Base-by-base conservation (phyloP, 1,284 basidiomycete genomes). In the Stygiomarasmius scandens region DNA sequence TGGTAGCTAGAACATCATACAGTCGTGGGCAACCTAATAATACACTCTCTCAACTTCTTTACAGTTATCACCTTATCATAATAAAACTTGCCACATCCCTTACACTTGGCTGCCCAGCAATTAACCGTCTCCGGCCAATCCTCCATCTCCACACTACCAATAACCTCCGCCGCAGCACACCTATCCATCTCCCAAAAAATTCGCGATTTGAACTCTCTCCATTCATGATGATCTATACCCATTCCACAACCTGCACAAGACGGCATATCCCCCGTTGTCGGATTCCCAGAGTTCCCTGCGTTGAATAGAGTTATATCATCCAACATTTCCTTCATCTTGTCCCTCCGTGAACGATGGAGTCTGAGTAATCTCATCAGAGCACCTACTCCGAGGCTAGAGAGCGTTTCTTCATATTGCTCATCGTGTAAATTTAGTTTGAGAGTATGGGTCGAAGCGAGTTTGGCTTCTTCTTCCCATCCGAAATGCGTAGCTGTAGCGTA, bases 391-490 rank as follows among this genome's bases (percentile, higher is more conserved):
- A 61, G 20, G 70, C 54, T 14, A 76, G 63, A 16, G 61, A 63
- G 66, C 16, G 61, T 56, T 6, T 63, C 50, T 20, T 65, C 59
- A 41, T 70, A 53, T 24, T 63, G 59, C 32, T 71, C 66, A 41
- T 69, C 69, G 58, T 69, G 74, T 16, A 41, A 41, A 16, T 67
- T 59, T 23, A 71, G 56, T 19, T 58, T 56, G 20, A 78, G 58
- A 2, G 75, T 75, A 22, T 67, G 58, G 5, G 67, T 71, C 11
- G 75, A 71, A 9, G 75, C 74, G 6, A 73, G 55, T 49, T 71
- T 68, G 5, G 69, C 67, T 61, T 79, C 77, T 44, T 74, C 71
- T 27, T 69, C 69, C 77, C 77, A 78, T 2, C 68, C 73, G 48
- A 73, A 71, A n/a, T 70, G 70, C n/a, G 71, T 68, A 11, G 75